phyloP scores from a whole-genome alignment of 495 filamentous ascomycete genomes.

The Hyphodiscus hymeniophilus region DNA sequence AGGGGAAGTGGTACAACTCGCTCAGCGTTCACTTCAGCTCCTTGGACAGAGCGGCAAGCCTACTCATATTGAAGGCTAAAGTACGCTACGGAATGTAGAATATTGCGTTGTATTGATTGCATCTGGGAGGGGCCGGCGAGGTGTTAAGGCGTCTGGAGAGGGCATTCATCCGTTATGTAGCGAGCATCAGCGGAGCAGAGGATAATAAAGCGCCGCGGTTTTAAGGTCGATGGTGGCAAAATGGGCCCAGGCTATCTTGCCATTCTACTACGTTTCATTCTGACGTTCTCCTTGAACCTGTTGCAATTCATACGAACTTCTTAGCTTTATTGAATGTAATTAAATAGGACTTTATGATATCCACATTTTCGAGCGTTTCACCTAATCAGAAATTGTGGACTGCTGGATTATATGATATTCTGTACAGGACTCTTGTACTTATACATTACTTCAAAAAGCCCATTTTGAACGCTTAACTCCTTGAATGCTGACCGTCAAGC shows the following conservation, averaged over 20 bases:
- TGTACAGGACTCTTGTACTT: not conserved
- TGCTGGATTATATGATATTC: not conserved
- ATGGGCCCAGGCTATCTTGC: conserved; percentile 4
- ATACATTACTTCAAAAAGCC: not conserved
- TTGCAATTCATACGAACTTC: conserved; percentile 20
- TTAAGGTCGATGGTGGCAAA: conserved; percentile 3
- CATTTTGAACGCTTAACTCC: not conserved
- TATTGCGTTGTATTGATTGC: conserved; percentile 17
- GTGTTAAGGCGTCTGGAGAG: conserved; percentile 19
- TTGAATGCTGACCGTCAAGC: conserved; percentile 1
- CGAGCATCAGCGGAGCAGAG: conserved; percentile 22
- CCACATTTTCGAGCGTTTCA: conserved; percentile 9
- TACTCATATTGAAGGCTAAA: conserved; percentile 45
- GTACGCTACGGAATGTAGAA: conserved; percentile 3
- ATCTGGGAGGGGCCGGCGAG: conserved; percentile 19
- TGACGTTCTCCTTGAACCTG: conserved; percentile 17
- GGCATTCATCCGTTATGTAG: conserved; percentile 18
- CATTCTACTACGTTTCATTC: conserved; percentile 7
- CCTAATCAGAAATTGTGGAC: not conserved
- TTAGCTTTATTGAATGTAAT: conserved; percentile 23
- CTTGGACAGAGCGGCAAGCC: conserved; percentile 54
- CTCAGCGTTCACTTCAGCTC: conserved; percentile 80
- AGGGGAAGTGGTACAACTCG: conserved; percentile 86
- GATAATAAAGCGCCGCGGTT: conserved; percentile 3
- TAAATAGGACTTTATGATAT: conserved; percentile 25